phyloP scores from a whole-genome alignment of 345 rosid species.

The Acer negundo region DNA sequence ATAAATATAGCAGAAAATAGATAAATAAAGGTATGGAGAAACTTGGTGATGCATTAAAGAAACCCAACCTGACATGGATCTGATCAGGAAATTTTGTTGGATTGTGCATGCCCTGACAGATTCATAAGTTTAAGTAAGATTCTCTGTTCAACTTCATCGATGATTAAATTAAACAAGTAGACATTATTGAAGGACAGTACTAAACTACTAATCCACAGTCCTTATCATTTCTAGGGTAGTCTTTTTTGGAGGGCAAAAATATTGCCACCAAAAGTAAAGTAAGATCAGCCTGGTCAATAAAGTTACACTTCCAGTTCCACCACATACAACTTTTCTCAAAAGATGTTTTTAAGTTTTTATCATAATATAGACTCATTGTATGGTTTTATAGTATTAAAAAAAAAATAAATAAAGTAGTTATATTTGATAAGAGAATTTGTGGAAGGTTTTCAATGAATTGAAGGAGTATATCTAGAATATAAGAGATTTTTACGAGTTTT shows the following conservation, averaged over 20 bases:
- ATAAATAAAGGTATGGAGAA: background rate
- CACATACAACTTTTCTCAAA: slow-evolving; percentile 4
- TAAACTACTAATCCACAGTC: too few relatives aligned
- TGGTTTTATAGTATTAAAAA: too few relatives aligned
- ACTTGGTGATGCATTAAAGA: background rate
- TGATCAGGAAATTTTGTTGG: background rate
- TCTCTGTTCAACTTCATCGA: background rate
- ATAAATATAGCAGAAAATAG: too few relatives aligned
- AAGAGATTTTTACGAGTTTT: too few relatives aligned
- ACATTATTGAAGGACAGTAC: background rate
- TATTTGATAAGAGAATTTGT: too few relatives aligned
- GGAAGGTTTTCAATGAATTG: too few relatives aligned
- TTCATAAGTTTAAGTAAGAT: background rate
- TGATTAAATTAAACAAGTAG: background rate
- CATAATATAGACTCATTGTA: too few relatives aligned
- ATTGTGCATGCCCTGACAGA: background rate
- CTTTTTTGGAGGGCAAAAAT: background rate
- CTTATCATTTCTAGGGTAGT: too few relatives aligned
- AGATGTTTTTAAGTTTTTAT: background rate
- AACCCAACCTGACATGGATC: background rate
- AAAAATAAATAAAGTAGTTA: too few relatives aligned
- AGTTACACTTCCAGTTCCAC: background rate
- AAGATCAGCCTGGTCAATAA: background rate
- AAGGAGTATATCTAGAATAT: too few relatives aligned
- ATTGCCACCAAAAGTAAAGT: background rate